Conservation (phyloP, 2,329 filamentous ascomycete genomes). For the Aspergillus eucalypticola region DNA sequence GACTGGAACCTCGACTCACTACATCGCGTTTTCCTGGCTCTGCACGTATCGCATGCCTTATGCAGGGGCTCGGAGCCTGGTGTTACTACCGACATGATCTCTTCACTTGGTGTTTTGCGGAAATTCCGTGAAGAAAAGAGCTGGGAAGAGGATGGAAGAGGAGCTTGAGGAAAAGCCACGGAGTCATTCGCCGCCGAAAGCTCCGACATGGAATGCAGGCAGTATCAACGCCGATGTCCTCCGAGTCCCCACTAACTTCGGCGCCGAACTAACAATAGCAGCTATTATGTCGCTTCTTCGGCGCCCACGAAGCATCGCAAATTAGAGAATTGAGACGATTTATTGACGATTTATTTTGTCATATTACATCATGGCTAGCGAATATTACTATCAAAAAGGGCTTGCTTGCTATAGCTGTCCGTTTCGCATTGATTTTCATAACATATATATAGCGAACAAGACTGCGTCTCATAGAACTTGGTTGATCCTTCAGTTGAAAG, state of each 20-base stretch:
- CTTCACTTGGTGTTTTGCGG: neutral
- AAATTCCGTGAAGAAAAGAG: neutral
- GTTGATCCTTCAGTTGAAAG: too few species aligned
- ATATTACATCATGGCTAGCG: neutral
- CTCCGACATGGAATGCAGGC: neutral
- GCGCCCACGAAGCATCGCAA: neutral
- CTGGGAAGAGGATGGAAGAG: neutral
- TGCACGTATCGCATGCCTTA: constrained; percentile 11
- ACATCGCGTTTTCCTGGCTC: constrained; percentile 10
- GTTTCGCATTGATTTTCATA: neutral
- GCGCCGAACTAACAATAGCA: neutral
- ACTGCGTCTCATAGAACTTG: too few species aligned
- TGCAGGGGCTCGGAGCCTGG: constrained; percentile 6
- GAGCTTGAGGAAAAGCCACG: neutral
- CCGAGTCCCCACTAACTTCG: neutral
- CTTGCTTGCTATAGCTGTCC: neutral
- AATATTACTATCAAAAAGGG: neutral
- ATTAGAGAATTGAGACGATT: too few species aligned
- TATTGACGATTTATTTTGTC: too few species aligned
- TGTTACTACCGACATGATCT: neutral
- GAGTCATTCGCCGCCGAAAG: neutral
- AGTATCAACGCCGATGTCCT: neutral
- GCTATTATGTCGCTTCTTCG: neutral
- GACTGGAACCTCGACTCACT: constrained; percentile 1
- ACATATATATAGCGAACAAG: too few species aligned